Evolutionary conservation across 371 early-diverging fungal genomes (phyloP).

Genomic region (Encephalitozoon romaleae): DNA sequence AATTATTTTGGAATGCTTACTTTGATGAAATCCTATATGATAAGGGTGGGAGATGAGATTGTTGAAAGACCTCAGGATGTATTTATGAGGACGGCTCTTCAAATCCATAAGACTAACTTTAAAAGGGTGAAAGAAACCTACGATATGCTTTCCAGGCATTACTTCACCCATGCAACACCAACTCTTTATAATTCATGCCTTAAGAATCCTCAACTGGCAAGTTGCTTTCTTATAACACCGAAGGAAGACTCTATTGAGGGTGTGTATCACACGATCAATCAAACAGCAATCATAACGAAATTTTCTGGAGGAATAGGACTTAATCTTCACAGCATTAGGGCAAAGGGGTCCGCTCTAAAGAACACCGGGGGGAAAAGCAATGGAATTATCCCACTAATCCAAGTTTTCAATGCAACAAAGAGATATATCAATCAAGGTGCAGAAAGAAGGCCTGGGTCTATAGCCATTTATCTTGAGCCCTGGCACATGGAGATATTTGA

Average conservation of each 20-base stretch:
- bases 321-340: slow-evolving; percentile 80
- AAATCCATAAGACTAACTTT: slow-evolving; percentile 85
- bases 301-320: slow-evolving; percentile 94
- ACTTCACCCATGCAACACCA: slow-evolving; percentile 93
- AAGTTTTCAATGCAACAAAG: slow-evolving; percentile 91
- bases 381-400: slow-evolving; percentile 91
- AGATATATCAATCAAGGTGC: slow-evolving; percentile 97
- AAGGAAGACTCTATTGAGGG: slow-evolving; percentile 77
- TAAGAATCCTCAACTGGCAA: slow-evolving; percentile 80
- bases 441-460: slow-evolving; percentile 94
- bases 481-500: slow-evolving; percentile 98
- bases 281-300: slow-evolving; percentile 91
- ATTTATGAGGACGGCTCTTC: slow-evolving; percentile 92
- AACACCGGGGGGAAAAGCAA: slow-evolving; percentile 92
- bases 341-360: slow-evolving; percentile 83
- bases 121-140: slow-evolving; percentile 87
- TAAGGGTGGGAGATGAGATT: slow-evolving; percentile 69
- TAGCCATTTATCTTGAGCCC: slow-evolving; percentile 94
- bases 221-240: slow-evolving; percentile 88
- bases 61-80: slow-evolving; percentile 96
- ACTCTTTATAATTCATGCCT: slow-evolving; percentile 96
- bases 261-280: slow-evolving; percentile 88
- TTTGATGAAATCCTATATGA: slow-evolving; percentile 82
- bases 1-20: slow-evolving; percentile 98
- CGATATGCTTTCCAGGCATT: slow-evolving; percentile 78